Base-by-base conservation (phyloP, 2,329 filamentous ascomycete species). In the Trichocomaceae sp. region DNA sequence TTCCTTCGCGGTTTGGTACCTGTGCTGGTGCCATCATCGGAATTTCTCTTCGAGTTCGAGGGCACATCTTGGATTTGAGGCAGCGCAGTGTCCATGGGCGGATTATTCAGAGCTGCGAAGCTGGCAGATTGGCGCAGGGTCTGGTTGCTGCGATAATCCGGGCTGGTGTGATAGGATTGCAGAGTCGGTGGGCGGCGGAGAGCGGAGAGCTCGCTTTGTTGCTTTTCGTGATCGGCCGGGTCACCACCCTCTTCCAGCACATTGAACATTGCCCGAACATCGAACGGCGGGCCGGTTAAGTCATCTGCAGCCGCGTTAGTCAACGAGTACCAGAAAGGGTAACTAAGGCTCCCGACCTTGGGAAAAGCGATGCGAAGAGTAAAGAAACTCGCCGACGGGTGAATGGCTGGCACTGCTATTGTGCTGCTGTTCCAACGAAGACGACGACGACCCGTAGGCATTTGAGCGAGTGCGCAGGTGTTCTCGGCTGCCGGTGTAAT, bases 21-120 rank as follows among this genome's bases (percentile, higher is more conserved):
- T n/a, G n/a, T n/a, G 54, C 86, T 82, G 63, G 81, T 83, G 58
- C 75, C 77, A 72, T 96, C 89, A 71, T 93, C 89, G 15, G 89
- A 93, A 69, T 85, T 87, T 61, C 89, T 79, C 73, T 93, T 90
- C 41, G 83, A 78, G 59, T 77, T 79, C 45, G 76, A 72, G 56
- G 81, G 75, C 61, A 81, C 74, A 57, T 73, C 72, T 50, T 77
- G 75, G 42, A 66, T 62, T 59, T 70, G 66, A 57, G 74, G 72
- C 49, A 64, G 72, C 61, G 70, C 75, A 64, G 68, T 71, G 64
- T 79, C 80, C 73, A 81, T 78, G 47, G 75, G 71, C 64, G 75
- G 72, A 39, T 56, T 47, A n/a, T 56, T 51, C 62, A 77, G 71
- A 60, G 76, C 72, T 46, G 82, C 78, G 67, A 85, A 86, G 69